These are phyloP conservation scores for Neonectria neomacrospora DNA, from an alignment of 2,329 filamentous ascomycete genomes.

Conservation along the genomic window DNA sequence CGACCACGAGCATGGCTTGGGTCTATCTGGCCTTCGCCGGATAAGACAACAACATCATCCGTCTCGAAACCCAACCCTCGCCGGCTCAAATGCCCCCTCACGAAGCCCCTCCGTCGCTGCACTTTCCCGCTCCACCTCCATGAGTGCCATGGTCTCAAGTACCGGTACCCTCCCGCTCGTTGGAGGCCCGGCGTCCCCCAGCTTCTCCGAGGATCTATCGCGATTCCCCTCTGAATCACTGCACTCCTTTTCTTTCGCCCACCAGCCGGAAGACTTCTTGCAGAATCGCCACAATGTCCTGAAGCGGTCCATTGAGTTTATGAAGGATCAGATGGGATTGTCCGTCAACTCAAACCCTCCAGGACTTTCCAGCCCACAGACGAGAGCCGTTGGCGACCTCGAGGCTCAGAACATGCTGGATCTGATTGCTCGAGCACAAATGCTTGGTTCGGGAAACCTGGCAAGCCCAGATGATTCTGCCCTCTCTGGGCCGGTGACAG, in stretches of 20 bases:
- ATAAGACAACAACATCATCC: constrained; percentile 86
- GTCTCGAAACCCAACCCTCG: constrained; percentile 71
- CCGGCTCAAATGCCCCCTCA: constrained; percentile 70
- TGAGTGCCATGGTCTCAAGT: constrained; percentile 73
- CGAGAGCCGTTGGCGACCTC: constrained; percentile 81
- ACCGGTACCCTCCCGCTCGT: constrained; percentile 64
- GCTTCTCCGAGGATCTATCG: constrained; percentile 86
- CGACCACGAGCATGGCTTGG: constrained; percentile 89
- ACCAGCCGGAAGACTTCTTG: constrained; percentile 91
- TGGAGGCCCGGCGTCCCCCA: constrained; percentile 76
- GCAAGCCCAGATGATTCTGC: constrained; percentile 58
- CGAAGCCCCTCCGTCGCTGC: constrained; percentile 66
- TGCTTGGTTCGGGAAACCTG: constrained; percentile 76
- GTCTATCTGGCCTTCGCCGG: constrained; percentile 86
- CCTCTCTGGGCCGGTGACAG: constrained; percentile 74
- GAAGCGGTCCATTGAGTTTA: constrained; percentile 94
- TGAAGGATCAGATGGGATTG: constrained; percentile 92
- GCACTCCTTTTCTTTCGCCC: constrained; percentile 97
- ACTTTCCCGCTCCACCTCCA: constrained; percentile 75
- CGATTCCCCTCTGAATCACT: constrained; percentile 95
- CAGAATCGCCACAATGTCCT: constrained; percentile 93
- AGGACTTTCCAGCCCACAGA: constrained; percentile 84
- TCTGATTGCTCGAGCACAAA: constrained; percentile 81
- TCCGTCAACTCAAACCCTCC: constrained; percentile 72
- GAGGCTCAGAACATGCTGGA: constrained; percentile 94